Percentiles rank a stretch among this genome's conserved stretches.
These are phyloP conservation scores for Lactarius hengduanensis DNA, from an alignment of 768 basidiomycete species.

Conservation along the genomic window DNA sequence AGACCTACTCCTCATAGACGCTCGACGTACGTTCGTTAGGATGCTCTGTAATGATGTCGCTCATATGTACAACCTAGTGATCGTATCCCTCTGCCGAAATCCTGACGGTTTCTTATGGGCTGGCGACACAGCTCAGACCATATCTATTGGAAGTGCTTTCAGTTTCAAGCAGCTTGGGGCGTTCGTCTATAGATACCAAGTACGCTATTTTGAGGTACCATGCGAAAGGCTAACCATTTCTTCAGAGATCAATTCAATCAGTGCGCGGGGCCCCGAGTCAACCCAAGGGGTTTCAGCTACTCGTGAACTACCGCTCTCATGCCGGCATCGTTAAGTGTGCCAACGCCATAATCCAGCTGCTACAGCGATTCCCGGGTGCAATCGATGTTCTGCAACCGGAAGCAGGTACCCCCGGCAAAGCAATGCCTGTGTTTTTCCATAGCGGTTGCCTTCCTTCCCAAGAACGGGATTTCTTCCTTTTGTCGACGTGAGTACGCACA, in stretches of 20 bases:
- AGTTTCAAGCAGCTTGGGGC: conserved; percentile 70
- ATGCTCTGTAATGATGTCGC: background rate
- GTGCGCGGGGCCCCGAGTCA: conserved; percentile 28
- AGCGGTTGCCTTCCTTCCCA: conserved; percentile 38
- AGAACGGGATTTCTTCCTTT: conserved; percentile 12
- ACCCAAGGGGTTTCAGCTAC: conserved; percentile 53
- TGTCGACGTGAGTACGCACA: background rate
- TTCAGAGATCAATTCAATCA: conserved; percentile 6
- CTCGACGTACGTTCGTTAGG: conserved; percentile 44
- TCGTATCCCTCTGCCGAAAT: conserved; percentile 61
- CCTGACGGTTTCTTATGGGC: conserved; percentile 73
- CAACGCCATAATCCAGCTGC: conserved; percentile 59
- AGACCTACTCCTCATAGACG: conserved; percentile 67
- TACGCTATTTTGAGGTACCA: conserved; percentile 30
- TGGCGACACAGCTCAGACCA: conserved; percentile 78
- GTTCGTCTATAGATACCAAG: conserved; percentile 62
- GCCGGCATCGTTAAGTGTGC: conserved; percentile 75
- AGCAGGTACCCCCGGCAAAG: conserved; percentile 51
- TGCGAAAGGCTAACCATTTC: background rate
- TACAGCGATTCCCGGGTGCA: conserved; percentile 53
- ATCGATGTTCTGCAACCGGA: conserved; percentile 62
- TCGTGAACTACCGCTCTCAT: conserved; percentile 68
- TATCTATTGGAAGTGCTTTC: conserved; percentile 70
- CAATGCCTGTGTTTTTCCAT: conserved; percentile 57
- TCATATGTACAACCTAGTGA: conserved; percentile 42